Base-by-base conservation (phyloP, 108 stramenopile genomes). In the Ochromonas danica region DNA sequence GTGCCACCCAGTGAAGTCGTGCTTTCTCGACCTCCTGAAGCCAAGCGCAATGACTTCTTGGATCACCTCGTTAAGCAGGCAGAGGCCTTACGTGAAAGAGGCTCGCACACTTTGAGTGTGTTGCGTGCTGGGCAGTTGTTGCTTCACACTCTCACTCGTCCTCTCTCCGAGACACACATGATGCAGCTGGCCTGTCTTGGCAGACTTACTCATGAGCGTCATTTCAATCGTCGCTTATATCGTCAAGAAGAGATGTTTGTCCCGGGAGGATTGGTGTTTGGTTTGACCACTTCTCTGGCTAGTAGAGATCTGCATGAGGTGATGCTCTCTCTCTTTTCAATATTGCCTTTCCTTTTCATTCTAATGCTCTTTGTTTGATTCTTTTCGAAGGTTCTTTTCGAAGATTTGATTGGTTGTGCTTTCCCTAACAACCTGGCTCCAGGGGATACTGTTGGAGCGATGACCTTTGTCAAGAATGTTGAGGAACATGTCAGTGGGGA, bases 251-350 rank as follows among this genome's bases (percentile, higher is more conserved):
- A 92, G 51, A 84, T 92, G 25, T 81, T 87, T 61, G 83, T 92
- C 27, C 92, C 91, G 3, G 92, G 91, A 27, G 93, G 93, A 14
- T 79, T 94, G 61, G 91, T 94, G 43, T 74, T 93, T 2, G 93
- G 91, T 25, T 62, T 94, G 36, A 74, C 88, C 35, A 61, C 87
- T 77, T 84, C 85, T 3, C 88, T 90, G 1, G 82, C 91, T 3
- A 83, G 91, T 42, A 81, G 92, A 35, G 93, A 94, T 77, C 84
- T 94, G 38, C 93, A 94, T 80, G 92, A 94, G 85, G 71, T 89
- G 0, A 89, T 93, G 6, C 90, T 91, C 78, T 51, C 22, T 51
- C n/a, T n/a, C n/a, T n/a, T n/a, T n/a, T n/a, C n/a, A 51, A 51
- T 51, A 51, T 14, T 51, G 22, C 6, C 22, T 14, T 14, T 51